Base-by-base conservation (phyloP, 2,329 filamentous ascomycete genomes). In the Colletotrichum karsti region DNA sequence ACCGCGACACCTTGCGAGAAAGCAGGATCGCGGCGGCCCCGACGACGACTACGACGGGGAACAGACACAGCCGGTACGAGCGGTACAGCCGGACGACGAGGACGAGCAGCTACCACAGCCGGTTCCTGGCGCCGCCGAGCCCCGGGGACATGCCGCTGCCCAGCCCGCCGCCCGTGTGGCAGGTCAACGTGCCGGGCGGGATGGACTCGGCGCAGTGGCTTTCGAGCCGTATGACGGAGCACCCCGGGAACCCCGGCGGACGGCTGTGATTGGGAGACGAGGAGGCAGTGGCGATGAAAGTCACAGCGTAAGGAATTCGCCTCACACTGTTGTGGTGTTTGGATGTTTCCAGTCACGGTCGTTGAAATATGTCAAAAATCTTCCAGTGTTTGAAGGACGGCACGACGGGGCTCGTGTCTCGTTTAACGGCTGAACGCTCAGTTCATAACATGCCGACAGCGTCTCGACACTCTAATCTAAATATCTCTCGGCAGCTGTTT, bases 201-300 rank as follows among this genome's bases (percentile, higher is more conserved):
- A 65, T 53, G 53, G 22, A 59, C 30, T 64, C 65, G 22, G 53
- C 53, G 30, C 65, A 58, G 60, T 67, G 64, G 64, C 37, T 67
- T 1, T 67, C 60, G 15, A 58, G 42, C 10, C 58, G 30, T 22
- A 67, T 65, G 65, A 42, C 53, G 22, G 60, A 59, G 24, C 65
- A 67, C 15, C 60, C 60, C 5, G 64, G 44, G 10, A 39, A 64
- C 6, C 53, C 64, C 8, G 53, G 51, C 13, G 18, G 46, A 15
- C 46, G n/a, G 5, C n/a, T 51, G 10, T 51, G 46, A 48, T 20
- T 42, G 13, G 15, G 7, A 7, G 7, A 15, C 48, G 50, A 37
- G 7, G 50, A 20, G 9, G 30, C 15, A 50, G 15, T n/a, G n/a
- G n/a, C n/a, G n/a, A n/a, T n/a, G n/a, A n/a, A n/a, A n/a, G n/a